Base-by-base conservation (phyloP, 2,329 filamentous ascomycete genomes). In the Cercospora sesami region DNA sequence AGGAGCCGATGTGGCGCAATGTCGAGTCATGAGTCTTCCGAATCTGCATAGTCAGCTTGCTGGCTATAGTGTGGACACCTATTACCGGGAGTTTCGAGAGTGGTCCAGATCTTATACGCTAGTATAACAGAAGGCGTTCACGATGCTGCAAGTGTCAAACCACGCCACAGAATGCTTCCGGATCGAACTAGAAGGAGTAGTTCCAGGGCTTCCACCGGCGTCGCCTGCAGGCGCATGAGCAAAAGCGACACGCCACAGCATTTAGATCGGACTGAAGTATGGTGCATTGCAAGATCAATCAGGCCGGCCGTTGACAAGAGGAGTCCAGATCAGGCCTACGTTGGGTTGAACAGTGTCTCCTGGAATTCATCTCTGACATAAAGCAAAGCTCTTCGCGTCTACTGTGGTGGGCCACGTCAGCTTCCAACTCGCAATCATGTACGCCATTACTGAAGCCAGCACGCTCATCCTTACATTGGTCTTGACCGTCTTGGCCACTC, bases 401-500 rank as follows among this genome's bases (percentile, higher is more conserved):
- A 36, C 16, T 18, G 48, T 6, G 16, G 5, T n/a, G 9, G 10
- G 21, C 48, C 23, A 55, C 16, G 16, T 26, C 48, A 28, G 48
- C 48, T 55, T 28, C 30, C n/a, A 30, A 14, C 26, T 36, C 16
- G 60, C 60, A 59, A 64, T 18, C 42, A 69, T 69, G 67, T 67
- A 64, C 36, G 48, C 62, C 57, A 69, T 69, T 48, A 67, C 33
- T 26, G 57, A 66, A 12, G 60, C 45, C 57, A 69, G 64, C 61
- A 61, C 64, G 30, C 60, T 69, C 28, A 28, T 55, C 5, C 64
- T 69, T 5, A 69, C 67, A 10, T 26, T 64, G 21, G 33, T 64
- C n/a, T 62, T 69, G 45, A 69, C 67, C 21, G 14, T 64, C 16
- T 57, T 69, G 31, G 67, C 67, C 5, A 69, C 64, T 14, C 60